phyloP scores from a whole-genome alignment of 441 rosid genomes.

The Brassica hybrid region DNA sequence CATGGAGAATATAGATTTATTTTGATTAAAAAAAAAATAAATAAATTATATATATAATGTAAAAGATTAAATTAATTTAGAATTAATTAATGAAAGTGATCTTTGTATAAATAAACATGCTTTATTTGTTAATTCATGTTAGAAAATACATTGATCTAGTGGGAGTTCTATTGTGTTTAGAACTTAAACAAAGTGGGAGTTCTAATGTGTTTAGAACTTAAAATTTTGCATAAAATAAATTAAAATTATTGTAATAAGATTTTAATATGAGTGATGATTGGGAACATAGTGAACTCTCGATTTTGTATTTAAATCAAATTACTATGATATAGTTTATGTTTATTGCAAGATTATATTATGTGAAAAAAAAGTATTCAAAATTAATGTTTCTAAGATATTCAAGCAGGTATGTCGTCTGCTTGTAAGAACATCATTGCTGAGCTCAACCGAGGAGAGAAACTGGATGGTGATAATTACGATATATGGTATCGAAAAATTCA shows the following conservation, averaged over 20 bases:
- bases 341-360: not conserved
- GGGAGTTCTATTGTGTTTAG: not conserved
- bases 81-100: not conserved
- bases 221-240: not conserved
- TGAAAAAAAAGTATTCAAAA: not conserved
- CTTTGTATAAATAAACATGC: not conserved
- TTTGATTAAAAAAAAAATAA: not conserved
- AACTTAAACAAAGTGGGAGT: not conserved
- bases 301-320: too few species aligned
- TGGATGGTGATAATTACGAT: constrained; percentile 26
- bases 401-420: not conserved
- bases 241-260: not conserved
- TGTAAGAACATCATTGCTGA: constrained; percentile 2
- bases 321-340: too few species aligned
- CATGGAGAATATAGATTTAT: not conserved
- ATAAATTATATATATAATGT: not conserved
- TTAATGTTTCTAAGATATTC: not conserved
- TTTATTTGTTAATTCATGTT: constrained; percentile 1
- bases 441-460: not conserved
- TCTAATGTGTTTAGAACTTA: not conserved
- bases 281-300: not conserved
- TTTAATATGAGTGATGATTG: not conserved
- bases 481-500: constrained; percentile 20
- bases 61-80: not conserved
- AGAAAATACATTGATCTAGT: not conserved